These are phyloP conservation scores for Petunia hybrid DNA, from an alignment of 305 asterid species.

Conservation along the genomic window DNA sequence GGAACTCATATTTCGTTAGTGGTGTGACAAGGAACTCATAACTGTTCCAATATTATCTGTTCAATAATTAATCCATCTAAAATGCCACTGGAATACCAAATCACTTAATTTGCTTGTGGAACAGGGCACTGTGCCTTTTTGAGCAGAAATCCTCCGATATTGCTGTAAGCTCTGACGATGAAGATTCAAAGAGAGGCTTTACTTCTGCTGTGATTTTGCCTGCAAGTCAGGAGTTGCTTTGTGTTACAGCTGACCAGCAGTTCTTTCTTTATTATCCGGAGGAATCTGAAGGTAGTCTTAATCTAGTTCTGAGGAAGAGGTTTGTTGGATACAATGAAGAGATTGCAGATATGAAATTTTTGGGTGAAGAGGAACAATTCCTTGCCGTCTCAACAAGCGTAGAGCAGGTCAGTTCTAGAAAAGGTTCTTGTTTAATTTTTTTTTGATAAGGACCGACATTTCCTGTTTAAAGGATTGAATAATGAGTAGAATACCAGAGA, in stretches of 20 bases:
- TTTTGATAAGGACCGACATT: no score
- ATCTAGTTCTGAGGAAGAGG: slow-evolving; percentile 69
- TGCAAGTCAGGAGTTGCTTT: slow-evolving; percentile 72
- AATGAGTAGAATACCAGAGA: neutral
- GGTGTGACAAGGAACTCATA: neutral
- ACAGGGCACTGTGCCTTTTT: slow-evolving; percentile 79
- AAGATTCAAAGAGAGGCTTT: slow-evolving; percentile 84
- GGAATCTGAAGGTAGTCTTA: slow-evolving; percentile 59
- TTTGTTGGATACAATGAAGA: slow-evolving; percentile 96
- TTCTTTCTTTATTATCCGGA: slow-evolving; percentile 78
- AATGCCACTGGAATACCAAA: slow-evolving; percentile 30
- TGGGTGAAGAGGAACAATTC: slow-evolving; percentile 86
- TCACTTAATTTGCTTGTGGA: slow-evolving; percentile 36
- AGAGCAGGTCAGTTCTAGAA: slow-evolving; percentile 66
- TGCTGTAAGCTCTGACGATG: slow-evolving; percentile 64
- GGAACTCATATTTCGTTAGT: neutral
- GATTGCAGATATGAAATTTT: slow-evolving; percentile 93
- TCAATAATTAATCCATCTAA: neutral
- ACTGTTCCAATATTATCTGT: neutral
- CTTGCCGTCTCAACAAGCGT: slow-evolving; percentile 96
- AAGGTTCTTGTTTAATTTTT: neutral
- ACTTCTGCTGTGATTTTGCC: slow-evolving; percentile 86
- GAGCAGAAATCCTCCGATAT: slow-evolving; percentile 92
- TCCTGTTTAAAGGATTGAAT: slow-evolving; percentile 13
- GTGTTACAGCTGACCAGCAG: slow-evolving; percentile 97